Base-by-base conservation (phyloP, 2,329 filamentous ascomycete species). In the Hymenoscyphus fructigenus region DNA sequence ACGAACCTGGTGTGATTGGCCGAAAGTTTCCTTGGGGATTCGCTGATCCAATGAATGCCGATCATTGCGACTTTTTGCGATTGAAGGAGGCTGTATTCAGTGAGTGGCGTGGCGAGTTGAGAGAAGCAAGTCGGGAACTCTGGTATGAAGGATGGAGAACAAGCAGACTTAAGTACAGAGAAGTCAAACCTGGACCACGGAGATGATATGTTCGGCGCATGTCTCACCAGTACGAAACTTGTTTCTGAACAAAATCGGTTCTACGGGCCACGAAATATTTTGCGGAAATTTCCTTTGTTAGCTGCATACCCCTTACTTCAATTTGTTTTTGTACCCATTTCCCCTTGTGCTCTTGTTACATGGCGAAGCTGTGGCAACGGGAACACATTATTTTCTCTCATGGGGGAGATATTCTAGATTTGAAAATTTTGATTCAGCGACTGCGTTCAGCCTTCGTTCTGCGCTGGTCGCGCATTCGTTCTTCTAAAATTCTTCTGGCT, bases 61-160 rank as follows among this genome's bases (percentile, higher is more conserved):
- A 91, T 72, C 95, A 99, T 79, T 99, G 95, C 79, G 95, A 99
- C 78, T 99, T 97, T 77, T 83, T 91, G 63, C 89, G 90, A 67
- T 84, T 99, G 70, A 95, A 95, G 79, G 93, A 98, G 66, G 89
- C 90, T 7, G 91, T 99, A 36, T 99, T 99, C 77, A 88, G 83
- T 69, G 94, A 98, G 75, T 99, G 95, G 95, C 90, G 94, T 60
- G 85, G 85, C 55, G 95, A 99, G 76, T 83, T 99, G 66, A 90
- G 94, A 66, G 92, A 97, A 77, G 91, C 92, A 61, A 96, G 92
- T 77, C 87, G 92, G 63, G 93, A 96, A 75, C 86, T 93, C 72
- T 97, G 93, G 92, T 98, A 98, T 73, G 94, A 98, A 78, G 89
- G 91, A 72, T 98, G 94, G 95, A 88, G 95, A 78, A 97, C 87